phyloP scores from a whole-genome alignment of 1,284 basidiomycete species.

The Stereum hirsutum region DNA sequence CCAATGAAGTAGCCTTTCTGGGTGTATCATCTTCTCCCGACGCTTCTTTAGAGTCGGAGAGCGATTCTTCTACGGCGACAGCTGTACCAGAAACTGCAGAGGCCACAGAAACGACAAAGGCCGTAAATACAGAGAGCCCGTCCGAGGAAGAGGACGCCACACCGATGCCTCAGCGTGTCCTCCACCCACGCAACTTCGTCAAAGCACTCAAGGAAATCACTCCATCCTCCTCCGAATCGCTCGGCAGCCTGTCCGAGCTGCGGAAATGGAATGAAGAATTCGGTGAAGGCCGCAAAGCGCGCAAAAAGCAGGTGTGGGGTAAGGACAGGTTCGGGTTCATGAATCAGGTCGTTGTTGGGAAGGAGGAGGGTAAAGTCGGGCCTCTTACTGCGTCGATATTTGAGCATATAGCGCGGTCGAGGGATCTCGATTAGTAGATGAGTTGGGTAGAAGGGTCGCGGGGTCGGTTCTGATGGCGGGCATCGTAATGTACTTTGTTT shows the following conservation, averaged over 20 bases:
- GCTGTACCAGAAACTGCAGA: not conserved
- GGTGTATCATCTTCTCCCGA: too few relatives aligned
- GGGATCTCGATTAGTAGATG: too few relatives aligned
- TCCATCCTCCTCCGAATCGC: constrained; percentile 74
- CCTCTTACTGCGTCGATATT: too few relatives aligned
- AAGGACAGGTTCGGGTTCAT: constrained; percentile 68
- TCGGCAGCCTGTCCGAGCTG: constrained; percentile 73
- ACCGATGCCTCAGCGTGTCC: constrained; percentile 3
- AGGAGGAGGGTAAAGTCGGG: constrained; percentile 38
- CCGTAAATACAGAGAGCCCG: not conserved
- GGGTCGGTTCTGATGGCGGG: too few relatives aligned
- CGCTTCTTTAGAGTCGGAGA: not conserved
- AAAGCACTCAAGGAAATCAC: constrained; percentile 83
- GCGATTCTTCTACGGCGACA: not conserved
- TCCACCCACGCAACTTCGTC: constrained; percentile 52
- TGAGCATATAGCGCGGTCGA: too few relatives aligned
- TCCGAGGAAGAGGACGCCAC: constrained; percentile 2
- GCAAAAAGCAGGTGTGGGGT: constrained; percentile 62
- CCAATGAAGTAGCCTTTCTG: too few relatives aligned
- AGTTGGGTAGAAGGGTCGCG: too few relatives aligned
- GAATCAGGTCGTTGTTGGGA: constrained; percentile 26
- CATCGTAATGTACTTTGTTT: too few relatives aligned
- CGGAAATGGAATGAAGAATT: constrained; percentile 91
- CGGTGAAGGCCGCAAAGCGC: constrained; percentile 66
- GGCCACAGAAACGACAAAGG: not conserved